Conservation (phyloP, 495 filamentous ascomycete genomes). For the Penicillium arizonense region DNA sequence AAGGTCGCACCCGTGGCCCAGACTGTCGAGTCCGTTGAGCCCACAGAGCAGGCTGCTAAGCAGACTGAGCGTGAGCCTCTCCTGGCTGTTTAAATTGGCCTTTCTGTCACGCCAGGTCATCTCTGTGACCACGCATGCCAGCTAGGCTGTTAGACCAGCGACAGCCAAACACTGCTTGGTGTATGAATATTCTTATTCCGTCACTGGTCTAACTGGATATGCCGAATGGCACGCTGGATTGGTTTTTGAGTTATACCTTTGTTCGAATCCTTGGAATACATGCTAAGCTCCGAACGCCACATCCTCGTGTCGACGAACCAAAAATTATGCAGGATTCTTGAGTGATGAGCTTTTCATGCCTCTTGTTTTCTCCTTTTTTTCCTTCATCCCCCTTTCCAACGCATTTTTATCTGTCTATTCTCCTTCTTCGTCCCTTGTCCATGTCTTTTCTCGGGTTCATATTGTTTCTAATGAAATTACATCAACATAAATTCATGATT, state of each 20-base stretch:
- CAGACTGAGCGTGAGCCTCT: slow-evolving; percentile 34
- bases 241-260: neutral
- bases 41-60: slow-evolving; percentile 18
- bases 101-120: neutral
- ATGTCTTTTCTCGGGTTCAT: slow-evolving; percentile 27
- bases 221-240: slow-evolving; percentile 3
- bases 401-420: slow-evolving; percentile 4
- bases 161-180: neutral
- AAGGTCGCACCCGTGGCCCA: slow-evolving; percentile 26
- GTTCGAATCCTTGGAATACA: slow-evolving; percentile 13
- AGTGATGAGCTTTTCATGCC: slow-evolving; percentile 19
- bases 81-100: slow-evolving; percentile 29
- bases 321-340: slow-evolving; percentile 15
- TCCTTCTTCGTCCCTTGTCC: slow-evolving; percentile 12
- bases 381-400: neutral
- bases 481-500: slow-evolving; percentile 15
- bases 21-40: slow-evolving; percentile 30
- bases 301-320: slow-evolving; percentile 13
- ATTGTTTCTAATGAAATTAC: slow-evolving; percentile 28
- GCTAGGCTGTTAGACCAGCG: neutral
- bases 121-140: neutral
- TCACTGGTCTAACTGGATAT: slow-evolving; percentile 2
- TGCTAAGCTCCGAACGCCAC: slow-evolving; percentile 3
- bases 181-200: slow-evolving; percentile 2
- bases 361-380: slow-evolving; percentile 7